These are phyloP conservation scores for Penicillium sp. DNA, from an alignment of 2,329 filamentous ascomycete species.

Conservation along the genomic window DNA sequence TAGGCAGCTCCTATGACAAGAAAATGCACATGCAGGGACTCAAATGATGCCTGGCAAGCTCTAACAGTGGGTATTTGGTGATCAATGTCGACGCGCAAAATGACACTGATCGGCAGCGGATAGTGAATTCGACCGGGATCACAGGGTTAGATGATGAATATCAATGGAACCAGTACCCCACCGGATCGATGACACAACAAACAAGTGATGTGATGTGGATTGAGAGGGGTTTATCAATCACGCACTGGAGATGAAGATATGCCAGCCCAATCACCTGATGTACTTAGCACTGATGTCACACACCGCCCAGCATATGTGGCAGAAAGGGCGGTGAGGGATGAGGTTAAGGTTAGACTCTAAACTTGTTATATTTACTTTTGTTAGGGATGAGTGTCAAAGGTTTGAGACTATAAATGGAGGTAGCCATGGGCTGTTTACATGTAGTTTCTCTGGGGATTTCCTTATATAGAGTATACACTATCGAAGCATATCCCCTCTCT, in stretches of 20 bases:
- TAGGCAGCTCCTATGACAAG: conserved; percentile 8
- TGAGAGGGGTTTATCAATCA: conserved; percentile 13
- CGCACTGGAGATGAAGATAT: conserved; percentile 24
- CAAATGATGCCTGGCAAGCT: conserved; percentile 6
- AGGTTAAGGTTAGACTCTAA: neutral
- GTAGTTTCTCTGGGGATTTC: no score
- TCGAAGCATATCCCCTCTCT: neutral
- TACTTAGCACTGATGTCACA: conserved; percentile 1
- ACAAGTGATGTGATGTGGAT: conserved; percentile 8
- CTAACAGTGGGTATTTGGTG: conserved; percentile 12
- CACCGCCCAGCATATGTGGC: neutral
- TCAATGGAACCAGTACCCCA: neutral
- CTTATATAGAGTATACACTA: neutral
- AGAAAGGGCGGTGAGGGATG: neutral
- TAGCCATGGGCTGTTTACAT: neutral
- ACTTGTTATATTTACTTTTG: neutral
- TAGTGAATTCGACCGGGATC: neutral
- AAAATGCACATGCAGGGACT: conserved; percentile 15
- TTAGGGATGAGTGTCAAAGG: no score
- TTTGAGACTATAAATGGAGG: neutral
- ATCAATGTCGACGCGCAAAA: conserved; percentile 12
- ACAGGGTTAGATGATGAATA: neutral
- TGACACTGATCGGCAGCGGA: conserved; percentile 2
- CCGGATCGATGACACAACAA: neutral
- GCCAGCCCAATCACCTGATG: conserved; percentile 26